phyloP scores from a whole-genome alignment of 257 asterid genomes.

The Lantana camara region DNA sequence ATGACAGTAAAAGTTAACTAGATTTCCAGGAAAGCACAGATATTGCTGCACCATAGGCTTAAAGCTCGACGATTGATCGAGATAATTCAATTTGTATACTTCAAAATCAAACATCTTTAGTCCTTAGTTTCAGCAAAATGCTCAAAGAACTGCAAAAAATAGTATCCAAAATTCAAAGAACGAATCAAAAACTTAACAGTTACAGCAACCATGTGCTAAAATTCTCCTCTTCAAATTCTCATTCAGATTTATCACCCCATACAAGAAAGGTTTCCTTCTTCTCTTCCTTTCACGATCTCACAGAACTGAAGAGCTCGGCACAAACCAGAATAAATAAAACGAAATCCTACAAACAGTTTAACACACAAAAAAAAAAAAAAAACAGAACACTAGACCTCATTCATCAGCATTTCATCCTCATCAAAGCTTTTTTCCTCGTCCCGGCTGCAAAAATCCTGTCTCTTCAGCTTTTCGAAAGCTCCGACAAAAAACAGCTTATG shows the following conservation, averaged over 20 bases:
- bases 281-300: constrained; percentile 35
- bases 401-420: constrained; percentile 57
- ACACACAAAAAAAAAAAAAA: constrained; percentile 19
- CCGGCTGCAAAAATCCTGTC: constrained; percentile 47
- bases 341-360: constrained; percentile 36
- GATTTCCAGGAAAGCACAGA: too few species aligned
- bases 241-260: constrained; percentile 23
- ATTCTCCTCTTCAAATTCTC: constrained; percentile 30
- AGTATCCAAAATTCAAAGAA: background rate
- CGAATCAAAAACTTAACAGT: constrained; percentile 7
- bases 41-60: too few species aligned
- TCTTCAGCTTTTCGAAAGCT: constrained; percentile 70
- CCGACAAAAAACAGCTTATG: constrained; percentile 74
- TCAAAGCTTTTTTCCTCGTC: constrained; percentile 71
- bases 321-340: constrained; percentile 24
- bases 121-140: background rate
- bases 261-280: constrained; percentile 33
- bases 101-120: background rate
- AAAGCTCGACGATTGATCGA: background rate
- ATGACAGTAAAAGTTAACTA: constrained; percentile 2
- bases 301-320: constrained; percentile 36
- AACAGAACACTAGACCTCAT: constrained; percentile 45
- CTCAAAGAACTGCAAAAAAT: background rate
- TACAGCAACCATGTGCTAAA: constrained; percentile 20
- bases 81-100: background rate